Evolutionary conservation across 345 rosid genomes (phyloP), one percentile per base, ranked within the genome.

Genomic region (Trapa incisa): DNA sequence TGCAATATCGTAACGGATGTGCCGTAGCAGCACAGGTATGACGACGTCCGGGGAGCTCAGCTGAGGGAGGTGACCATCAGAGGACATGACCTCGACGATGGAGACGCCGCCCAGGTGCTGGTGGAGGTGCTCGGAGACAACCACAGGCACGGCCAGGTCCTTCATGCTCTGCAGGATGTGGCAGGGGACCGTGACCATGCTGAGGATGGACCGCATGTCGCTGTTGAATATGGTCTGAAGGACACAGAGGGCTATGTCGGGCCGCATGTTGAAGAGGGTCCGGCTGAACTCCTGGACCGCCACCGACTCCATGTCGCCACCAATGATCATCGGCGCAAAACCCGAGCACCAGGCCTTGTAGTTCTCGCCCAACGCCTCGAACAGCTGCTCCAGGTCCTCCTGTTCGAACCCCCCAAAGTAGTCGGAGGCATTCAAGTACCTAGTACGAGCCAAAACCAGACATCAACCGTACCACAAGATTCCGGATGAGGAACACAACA

Each of bases 241-340:
- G 29, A 93, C 82, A 39, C 82, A 80, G 0, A 93, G 76, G 66
- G 98, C 92, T 54, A 93, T 90, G 81, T 93, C 97, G 0, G 97
- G 98, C 69, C 96, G 74, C 96, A 93, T 90, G 78, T 93, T 93
- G 91, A 90, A 93, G 0, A 90, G 83, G 1, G 97, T 90, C 41
- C 98, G 82, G 74, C 97, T 88, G 71, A 89, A 93, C 80, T 93
- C 98, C 72, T 93, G 98, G 47, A 90, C 92, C 16, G 92, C 94
- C 52, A 83, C 75, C 0, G 96, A 88, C 47, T 93, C 97, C 82
- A 93, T 68, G 86, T 93, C 98, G 3, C 97, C 97, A 0, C 98
- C 97, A 0, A 93, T 84, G 0, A 80, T 80, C 6, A 93, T 71
- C 8, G 98, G 98, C 0, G 98, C 97, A 47, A 93, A 93, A 6